Evolutionary conservation across 805 yeast species (phyloP), one percentile per base, ranked within the genome.

Genomic region (Candida loeiensis): DNA sequence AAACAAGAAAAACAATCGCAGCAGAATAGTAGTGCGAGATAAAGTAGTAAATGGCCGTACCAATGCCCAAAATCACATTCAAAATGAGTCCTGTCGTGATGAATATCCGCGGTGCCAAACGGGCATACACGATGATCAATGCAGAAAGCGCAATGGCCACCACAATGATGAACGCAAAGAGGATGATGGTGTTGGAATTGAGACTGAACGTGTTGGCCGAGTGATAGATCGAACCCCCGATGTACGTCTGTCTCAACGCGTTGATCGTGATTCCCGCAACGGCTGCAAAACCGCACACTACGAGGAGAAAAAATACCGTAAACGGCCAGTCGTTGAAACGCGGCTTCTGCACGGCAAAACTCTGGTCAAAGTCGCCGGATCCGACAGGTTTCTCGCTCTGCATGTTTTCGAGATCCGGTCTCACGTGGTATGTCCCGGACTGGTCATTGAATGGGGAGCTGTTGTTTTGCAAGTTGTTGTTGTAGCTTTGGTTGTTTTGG

Each of bases 41-140:
- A 51, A 89, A 71, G 54, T 84, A 85, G 61, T 77, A 82, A 49
- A 89, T 80, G 4, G 88, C 77, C 4, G 95, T 80, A 13, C 85
- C 95, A 19, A 87, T 51, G 3, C 91, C 87, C 42, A 85, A 59
- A 1, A 79, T 50, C 9, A 86, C 69, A 54, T 86, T 86, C 35
- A 81, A 62, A 22, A 85, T 67, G 47, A 88, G 73, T 2, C 95
- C 85, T 18, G 79, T 60, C 40, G 74, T 73, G 49, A 88, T 85
- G 59, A 88, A 88, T 40, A 71, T 63, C 37, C 72, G 66, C 6
- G 96, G 87, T 34, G 74, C 76, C 45, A 73, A 45, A 49, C 89
- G 66, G 3, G 95, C 95, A 44, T 77, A 62, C 1, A 71, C 45
- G 37, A 85, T 69, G 30, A 87, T 79, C 3, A 69, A 45, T 2